Conservation (phyloP, 192 early-diverging fungal genomes). For the Coemansia umbellata region DNA sequence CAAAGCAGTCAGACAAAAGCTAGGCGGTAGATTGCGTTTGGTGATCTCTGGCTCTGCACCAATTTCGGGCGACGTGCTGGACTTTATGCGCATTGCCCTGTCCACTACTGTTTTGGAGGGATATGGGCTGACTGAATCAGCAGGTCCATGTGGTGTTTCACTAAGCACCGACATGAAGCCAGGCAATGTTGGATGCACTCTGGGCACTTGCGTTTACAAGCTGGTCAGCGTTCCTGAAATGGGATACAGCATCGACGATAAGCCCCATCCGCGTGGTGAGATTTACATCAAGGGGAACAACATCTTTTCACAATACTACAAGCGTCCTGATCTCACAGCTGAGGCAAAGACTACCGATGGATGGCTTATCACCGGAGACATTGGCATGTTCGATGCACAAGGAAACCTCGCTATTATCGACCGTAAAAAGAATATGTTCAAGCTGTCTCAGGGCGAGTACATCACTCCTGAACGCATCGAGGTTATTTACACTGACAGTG, state of each 20-base stretch:
- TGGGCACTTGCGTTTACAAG: slow-evolving; percentile 70
- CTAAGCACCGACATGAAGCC: slow-evolving; percentile 53
- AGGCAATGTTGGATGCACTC: slow-evolving; percentile 70
- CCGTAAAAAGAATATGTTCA: slow-evolving; percentile 82
- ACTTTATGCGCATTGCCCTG: slow-evolving; percentile 75
- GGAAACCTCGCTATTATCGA: slow-evolving; percentile 76
- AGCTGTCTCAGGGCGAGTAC: slow-evolving; percentile 73
- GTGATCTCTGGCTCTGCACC: slow-evolving; percentile 88
- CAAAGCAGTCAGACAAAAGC: slow-evolving; percentile 74
- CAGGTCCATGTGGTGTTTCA: slow-evolving; percentile 64
- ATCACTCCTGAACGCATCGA: slow-evolving; percentile 86
- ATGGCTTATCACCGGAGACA: slow-evolving; percentile 82
- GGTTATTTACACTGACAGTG: slow-evolving; percentile 53
- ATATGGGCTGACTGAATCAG: slow-evolving; percentile 80
- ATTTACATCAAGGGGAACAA: slow-evolving; percentile 74
- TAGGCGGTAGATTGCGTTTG: slow-evolving; percentile 80
- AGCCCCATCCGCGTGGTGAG: slow-evolving; percentile 68
- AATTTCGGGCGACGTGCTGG: slow-evolving; percentile 78
- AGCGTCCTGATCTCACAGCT: slow-evolving; percentile 70
- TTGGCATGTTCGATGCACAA: slow-evolving; percentile 64
- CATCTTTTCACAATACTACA: slow-evolving; percentile 74
- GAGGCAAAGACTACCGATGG: slow-evolving; percentile 74
- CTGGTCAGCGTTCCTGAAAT: slow-evolving; percentile 76
- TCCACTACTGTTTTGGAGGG: slow-evolving; percentile 75
- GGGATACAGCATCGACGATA: slow-evolving; percentile 58